These are phyloP conservation scores for Planoprotostelium fungivorum DNA, from an alignment of 78 protist species.

Conservation along the genomic window DNA sequence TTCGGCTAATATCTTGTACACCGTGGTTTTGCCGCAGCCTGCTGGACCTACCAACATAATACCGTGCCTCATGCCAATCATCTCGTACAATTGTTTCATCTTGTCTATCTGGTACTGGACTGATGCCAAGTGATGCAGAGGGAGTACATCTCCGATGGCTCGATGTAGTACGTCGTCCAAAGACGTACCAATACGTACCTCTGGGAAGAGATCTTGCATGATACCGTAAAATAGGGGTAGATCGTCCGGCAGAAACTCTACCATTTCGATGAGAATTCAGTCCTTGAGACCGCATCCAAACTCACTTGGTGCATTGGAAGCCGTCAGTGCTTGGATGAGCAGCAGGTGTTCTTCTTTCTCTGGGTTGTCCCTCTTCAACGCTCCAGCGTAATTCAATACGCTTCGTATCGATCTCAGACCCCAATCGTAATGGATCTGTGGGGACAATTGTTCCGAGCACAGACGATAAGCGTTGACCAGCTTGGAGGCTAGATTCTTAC, in stretches of 20 bases:
- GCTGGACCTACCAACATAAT: conserved; percentile 95
- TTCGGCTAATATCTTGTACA: conserved; percentile 21
- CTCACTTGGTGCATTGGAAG: not conserved
- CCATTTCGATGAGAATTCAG: no score
- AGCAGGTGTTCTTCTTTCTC: not conserved
- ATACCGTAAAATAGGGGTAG: conserved; percentile 62
- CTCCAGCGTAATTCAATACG: conserved; percentile 91
- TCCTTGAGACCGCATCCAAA: no score
- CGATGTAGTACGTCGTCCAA: conserved; percentile 10
- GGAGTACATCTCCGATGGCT: conserved; percentile 27
- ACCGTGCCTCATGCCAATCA: conserved; percentile 87
- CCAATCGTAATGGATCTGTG: conserved; percentile 89
- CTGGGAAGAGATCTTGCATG: conserved; percentile 83
- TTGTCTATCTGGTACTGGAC: conserved; percentile 73
- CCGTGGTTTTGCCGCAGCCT: conserved; percentile 82
- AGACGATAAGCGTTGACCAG: conserved; percentile 84
- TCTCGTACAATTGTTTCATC: conserved; percentile 87
- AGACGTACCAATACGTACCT: conserved; percentile 9
- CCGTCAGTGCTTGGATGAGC: not conserved
- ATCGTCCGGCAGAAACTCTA: conserved; percentile 13
- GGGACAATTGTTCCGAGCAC: conserved; percentile 83
- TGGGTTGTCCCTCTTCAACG: conserved; percentile 75
- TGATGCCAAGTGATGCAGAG: not conserved
- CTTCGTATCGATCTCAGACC: conserved; percentile 89
- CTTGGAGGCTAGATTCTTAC: conserved; percentile 80